Conservation (phyloP, 768 basidiomycete species). For the Termitomyces sp. region DNA sequence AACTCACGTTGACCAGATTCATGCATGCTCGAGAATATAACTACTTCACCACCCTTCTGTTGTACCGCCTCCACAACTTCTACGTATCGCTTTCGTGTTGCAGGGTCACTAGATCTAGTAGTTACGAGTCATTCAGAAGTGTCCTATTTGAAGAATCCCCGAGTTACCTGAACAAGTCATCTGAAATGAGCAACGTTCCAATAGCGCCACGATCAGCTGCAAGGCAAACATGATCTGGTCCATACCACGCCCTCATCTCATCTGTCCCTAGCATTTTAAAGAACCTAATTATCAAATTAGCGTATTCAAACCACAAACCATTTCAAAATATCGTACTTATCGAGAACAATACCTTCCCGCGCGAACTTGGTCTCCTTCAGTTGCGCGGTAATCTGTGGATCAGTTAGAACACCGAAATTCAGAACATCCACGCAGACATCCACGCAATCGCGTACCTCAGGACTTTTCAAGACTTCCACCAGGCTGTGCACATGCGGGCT, state of each 20-base stretch:
- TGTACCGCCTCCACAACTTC: constrained; percentile 85
- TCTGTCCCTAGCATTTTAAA: constrained; percentile 96
- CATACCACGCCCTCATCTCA: constrained; percentile 98
- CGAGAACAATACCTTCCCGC: constrained; percentile 85
- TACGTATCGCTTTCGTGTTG: constrained; percentile 79
- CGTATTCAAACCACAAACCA: neutral
- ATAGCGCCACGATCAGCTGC: constrained; percentile 93
- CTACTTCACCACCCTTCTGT: constrained; percentile 85
- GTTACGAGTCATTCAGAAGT: neutral
- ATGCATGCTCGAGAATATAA: constrained; percentile 99
- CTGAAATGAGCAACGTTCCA: constrained; percentile 91
- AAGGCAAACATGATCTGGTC: constrained; percentile 87
- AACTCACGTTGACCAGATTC: constrained; percentile 94
- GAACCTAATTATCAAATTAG: constrained; percentile 55
- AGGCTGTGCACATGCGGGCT: constrained; percentile 96
- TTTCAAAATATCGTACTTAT: constrained; percentile 51
- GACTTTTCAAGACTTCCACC: constrained; percentile 90
- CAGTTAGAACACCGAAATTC: neutral
- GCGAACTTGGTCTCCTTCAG: constrained; percentile 97
- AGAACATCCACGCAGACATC: neutral
- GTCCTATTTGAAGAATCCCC: neutral
- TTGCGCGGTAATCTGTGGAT: constrained; percentile 59
- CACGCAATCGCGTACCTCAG: constrained; percentile 71
- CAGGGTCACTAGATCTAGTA: constrained; percentile 74
- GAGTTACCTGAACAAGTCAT: constrained; percentile 84